Percentiles rank a stretch among this genome's conserved stretches.
Conservation (phyloP, 805 yeast species). For the Soucietia sequanensis region DNA sequence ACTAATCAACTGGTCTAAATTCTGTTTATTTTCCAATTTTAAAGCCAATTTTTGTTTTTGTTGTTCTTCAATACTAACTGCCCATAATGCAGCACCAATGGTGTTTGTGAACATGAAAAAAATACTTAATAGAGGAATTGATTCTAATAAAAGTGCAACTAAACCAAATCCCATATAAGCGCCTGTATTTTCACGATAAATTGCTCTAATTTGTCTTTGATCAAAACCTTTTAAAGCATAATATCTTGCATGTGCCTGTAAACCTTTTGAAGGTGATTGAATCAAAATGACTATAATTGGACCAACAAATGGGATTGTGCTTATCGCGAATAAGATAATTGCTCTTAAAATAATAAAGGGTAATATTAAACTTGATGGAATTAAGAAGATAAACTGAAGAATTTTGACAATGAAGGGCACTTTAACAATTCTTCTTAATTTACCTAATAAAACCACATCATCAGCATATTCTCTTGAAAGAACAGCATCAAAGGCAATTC, state of each 20-base stretch:
- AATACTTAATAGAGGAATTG: constrained; percentile 52
- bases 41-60: constrained; percentile 9
- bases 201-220: constrained; percentile 36
- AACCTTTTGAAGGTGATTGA: constrained; percentile 56
- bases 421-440: constrained; percentile 27
- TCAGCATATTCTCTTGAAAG: constrained; percentile 45
- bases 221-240: constrained; percentile 54
- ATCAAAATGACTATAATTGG: constrained; percentile 50
- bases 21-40: too few species aligned
- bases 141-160: constrained; percentile 49
- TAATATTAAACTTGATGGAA: constrained; percentile 38
- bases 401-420: constrained; percentile 30
- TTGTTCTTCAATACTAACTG: constrained; percentile 32
- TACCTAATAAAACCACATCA: constrained; percentile 41
- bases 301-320: constrained; percentile 57
- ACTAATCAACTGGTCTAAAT: too few species aligned
- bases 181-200: constrained; percentile 35
- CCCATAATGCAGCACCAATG: constrained; percentile 68
- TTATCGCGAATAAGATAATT: constrained; percentile 34
- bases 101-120: constrained; percentile 58
- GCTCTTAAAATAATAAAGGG: constrained; percentile 42
- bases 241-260: constrained; percentile 53
- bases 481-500: constrained; percentile 47
- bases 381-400: constrained; percentile 23
- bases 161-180: constrained; percentile 55